Evolutionary conservation across 2,329 filamentous ascomycete genomes (phyloP).

Genomic region (Ophiocordyceps polyrhachis-furcata): DNA sequence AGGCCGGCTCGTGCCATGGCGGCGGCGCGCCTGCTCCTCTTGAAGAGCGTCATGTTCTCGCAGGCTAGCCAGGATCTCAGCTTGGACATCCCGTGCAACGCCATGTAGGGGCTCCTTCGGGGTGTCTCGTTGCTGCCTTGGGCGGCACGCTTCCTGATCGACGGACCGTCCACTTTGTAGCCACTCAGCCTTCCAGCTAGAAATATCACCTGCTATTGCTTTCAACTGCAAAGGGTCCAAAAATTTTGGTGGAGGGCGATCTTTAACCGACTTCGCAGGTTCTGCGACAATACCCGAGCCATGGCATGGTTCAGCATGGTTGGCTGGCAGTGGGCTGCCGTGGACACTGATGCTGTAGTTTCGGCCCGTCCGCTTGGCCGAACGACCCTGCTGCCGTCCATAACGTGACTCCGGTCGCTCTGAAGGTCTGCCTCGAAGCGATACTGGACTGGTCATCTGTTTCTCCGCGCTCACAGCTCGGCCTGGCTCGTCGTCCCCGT

Average conservation of each 20-base stretch:
- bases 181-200: background rate
- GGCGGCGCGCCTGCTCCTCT: background rate
- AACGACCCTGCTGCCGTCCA: background rate
- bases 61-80: conserved; percentile 1
- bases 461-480: background rate
- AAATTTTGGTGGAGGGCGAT: background rate
- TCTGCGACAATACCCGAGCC: background rate
- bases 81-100: background rate
- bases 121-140: background rate
- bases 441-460: background rate
- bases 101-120: background rate
- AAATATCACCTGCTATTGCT: background rate
- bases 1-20: background rate
- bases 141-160: background rate
- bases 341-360: conserved; percentile 1
- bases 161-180: background rate
- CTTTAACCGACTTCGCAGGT: background rate
- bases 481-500: background rate
- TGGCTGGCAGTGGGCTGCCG: conserved; percentile 2
- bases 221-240: background rate
- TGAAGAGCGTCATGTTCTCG: background rate
- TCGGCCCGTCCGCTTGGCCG: background rate
- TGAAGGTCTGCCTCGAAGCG: background rate
- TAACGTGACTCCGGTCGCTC: background rate
- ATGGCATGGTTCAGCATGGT: background rate